These are phyloP conservation scores for Globisporangium nunn DNA, from an alignment of 352 stramenopile species.

Conservation along the genomic window DNA sequence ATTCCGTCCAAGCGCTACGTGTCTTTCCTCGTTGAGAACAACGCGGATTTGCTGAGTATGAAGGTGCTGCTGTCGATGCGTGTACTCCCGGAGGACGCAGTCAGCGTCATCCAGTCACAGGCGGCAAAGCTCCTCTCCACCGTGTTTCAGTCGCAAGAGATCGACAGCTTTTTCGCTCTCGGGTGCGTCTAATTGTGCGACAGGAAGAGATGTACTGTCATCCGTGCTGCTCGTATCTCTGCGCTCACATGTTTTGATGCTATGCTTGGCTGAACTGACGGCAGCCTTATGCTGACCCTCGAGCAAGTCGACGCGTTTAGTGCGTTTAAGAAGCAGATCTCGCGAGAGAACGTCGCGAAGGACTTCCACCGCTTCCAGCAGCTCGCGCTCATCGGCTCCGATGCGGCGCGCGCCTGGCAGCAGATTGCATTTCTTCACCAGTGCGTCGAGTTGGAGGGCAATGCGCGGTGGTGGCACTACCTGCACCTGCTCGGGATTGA, in stretches of 20 bases:
- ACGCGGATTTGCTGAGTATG: conserved; percentile 54
- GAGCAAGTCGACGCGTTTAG: conserved; percentile 70
- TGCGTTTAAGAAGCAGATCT: conserved; percentile 66
- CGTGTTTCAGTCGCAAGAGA: conserved; percentile 60
- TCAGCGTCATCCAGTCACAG: conserved; percentile 38
- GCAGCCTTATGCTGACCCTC: conserved; percentile 47
- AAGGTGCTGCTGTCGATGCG: conserved; percentile 59
- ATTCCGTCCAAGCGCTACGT: conserved; percentile 60
- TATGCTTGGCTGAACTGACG: conserved; percentile 14
- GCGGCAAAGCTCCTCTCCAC: conserved; percentile 51
- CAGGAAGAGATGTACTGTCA: background rate
- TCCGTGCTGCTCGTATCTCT: background rate
- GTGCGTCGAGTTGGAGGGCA: conserved; percentile 73
- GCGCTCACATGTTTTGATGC: background rate
- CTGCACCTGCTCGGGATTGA: conserved; percentile 68
- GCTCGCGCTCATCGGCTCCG: conserved; percentile 59
- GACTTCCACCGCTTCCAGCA: conserved; percentile 78
- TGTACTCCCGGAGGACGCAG: conserved; percentile 43
- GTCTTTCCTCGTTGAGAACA: conserved; percentile 61
- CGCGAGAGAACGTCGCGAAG: conserved; percentile 73
- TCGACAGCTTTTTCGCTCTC: conserved; percentile 63
- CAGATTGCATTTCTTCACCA: conserved; percentile 78
- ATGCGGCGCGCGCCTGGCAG: conserved; percentile 71
- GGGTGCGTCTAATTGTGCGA: conserved; percentile 21
- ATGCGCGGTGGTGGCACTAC: conserved; percentile 81